Conservation (phyloP, 768 basidiomycete species). For the Postia placenta region DNA sequence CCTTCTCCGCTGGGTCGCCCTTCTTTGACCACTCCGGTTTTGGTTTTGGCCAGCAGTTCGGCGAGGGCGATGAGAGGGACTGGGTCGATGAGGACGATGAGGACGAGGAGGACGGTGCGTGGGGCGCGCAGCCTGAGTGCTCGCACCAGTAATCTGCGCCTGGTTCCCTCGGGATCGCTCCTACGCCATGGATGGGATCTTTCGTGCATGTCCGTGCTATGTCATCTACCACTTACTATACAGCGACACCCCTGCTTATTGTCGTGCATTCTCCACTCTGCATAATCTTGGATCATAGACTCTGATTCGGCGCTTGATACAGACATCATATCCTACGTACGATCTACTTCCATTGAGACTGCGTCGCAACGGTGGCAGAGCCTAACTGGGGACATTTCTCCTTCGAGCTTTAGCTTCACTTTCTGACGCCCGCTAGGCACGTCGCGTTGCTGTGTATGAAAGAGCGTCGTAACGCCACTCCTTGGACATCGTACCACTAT, state of each 20-base stretch:
- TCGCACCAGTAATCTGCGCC: not conserved
- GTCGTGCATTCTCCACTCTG: slow-evolving; percentile 60
- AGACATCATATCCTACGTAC: too few relatives aligned
- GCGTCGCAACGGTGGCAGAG: too few relatives aligned
- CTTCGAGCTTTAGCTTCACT: too few relatives aligned
- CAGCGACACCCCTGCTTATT: slow-evolving; percentile 94
- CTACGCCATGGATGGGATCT: not conserved
- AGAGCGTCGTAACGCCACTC: too few relatives aligned
- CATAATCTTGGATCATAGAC: not conserved
- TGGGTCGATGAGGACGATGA: slow-evolving; percentile 69
- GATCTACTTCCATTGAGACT: too few relatives aligned
- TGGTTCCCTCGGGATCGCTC: not conserved
- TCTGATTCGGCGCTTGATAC: too few relatives aligned
- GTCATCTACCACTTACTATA: slow-evolving; percentile 85
- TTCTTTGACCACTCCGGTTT: slow-evolving; percentile 72
- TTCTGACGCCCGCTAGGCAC: too few relatives aligned
- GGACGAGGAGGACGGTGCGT: slow-evolving; percentile 46
- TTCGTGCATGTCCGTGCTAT: not conserved
- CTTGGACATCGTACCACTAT: too few relatives aligned
- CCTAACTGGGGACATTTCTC: too few relatives aligned
- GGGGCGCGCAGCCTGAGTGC: slow-evolving; percentile 27
- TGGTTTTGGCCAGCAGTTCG: slow-evolving; percentile 65
- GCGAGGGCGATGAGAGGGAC: slow-evolving; percentile 56
- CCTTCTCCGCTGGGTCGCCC: slow-evolving; percentile 64
- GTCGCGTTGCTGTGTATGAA: too few relatives aligned